Percentiles rank a stretch among this genome's conserved stretches.
phyloP scores from a whole-genome alignment of 2,329 filamentous ascomycete genomes.

The Venturia effusa region DNA sequence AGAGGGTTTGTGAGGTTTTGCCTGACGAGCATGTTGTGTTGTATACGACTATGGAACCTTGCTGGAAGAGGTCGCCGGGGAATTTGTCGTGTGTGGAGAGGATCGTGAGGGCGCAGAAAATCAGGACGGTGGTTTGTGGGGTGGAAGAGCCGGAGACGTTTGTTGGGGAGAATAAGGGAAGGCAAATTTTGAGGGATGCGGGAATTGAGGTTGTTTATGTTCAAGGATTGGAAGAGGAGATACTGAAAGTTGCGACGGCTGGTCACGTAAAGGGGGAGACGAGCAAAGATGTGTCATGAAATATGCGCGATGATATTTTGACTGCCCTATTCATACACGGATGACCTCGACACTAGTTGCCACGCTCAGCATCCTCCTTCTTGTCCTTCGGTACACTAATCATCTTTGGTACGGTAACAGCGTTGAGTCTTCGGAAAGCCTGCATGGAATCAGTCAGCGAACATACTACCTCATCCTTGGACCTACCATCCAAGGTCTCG shows the following conservation, averaged over 20 bases:
- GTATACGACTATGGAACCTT: slow-evolving; percentile 92
- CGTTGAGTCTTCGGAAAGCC: slow-evolving; percentile 43
- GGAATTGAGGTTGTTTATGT: slow-evolving; percentile 68
- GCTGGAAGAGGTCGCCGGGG: slow-evolving; percentile 61
- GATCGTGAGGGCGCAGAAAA: slow-evolving; percentile 49
- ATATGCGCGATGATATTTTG: not conserved
- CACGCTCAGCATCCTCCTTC: slow-evolving; percentile 33
- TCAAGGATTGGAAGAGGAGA: slow-evolving; percentile 66
- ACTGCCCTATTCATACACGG: not conserved
- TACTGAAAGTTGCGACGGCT: slow-evolving; percentile 69
- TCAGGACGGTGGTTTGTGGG: slow-evolving; percentile 74
- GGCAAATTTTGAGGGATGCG: slow-evolving; percentile 54
- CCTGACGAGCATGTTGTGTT: slow-evolving; percentile 36
- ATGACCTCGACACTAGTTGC: not conserved
- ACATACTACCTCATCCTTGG: not conserved
- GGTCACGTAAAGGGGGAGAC: slow-evolving; percentile 48
- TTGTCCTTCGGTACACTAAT: slow-evolving; percentile 43
- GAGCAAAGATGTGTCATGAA: not conserved
- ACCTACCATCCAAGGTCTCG: slow-evolving; percentile 31
- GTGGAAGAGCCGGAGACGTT: slow-evolving; percentile 86
- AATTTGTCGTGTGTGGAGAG: slow-evolving; percentile 70
- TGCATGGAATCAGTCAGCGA: slow-evolving; percentile 17
- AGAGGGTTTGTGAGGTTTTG: slow-evolving; percentile 41
- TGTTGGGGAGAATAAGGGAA: slow-evolving; percentile 70
- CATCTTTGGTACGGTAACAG: slow-evolving; percentile 39